Evolutionary conservation across 2,329 filamentous ascomycete species (phyloP).

Genomic region (Beauveria brongniartii): DNA sequence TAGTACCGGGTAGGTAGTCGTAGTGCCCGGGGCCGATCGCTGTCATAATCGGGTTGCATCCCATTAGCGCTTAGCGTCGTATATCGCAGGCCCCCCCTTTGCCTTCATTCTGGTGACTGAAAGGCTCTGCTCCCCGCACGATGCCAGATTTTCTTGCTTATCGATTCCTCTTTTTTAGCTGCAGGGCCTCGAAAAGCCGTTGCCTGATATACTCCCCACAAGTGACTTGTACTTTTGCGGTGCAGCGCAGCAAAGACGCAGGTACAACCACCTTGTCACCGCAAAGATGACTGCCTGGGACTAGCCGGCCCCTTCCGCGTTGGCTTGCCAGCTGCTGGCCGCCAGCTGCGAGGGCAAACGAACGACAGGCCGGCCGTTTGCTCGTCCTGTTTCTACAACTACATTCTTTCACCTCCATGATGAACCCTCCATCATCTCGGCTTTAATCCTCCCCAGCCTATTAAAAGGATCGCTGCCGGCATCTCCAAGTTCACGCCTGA

Average conservation of each 20-base stretch:
- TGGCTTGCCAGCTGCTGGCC: conserved; percentile 1
- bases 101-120: not conserved
- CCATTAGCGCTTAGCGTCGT: conserved; percentile 7
- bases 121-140: not conserved
- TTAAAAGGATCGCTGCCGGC: not conserved
- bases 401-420: not conserved
- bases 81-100: not conserved
- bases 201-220: not conserved
- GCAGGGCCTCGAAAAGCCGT: not conserved
- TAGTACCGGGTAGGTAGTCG: not conserved
- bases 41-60: conserved; percentile 1
- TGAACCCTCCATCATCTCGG: not conserved
- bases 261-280: not conserved
- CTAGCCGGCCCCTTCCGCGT: not conserved
- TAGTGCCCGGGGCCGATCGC: not conserved
- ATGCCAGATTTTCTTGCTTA: not conserved
- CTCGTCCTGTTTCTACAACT: not conserved
- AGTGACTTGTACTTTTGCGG: conserved; percentile 1
- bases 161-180: not conserved
- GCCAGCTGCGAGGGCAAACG: not conserved
- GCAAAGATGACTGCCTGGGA: not conserved
- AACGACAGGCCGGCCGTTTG: not conserved
- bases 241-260: not conserved
- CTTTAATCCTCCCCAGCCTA: not conserved
- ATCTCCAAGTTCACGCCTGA: not conserved